Evolutionary conservation across 768 basidiomycete species (phyloP).

Genomic region (Amanita pallidorosea): DNA sequence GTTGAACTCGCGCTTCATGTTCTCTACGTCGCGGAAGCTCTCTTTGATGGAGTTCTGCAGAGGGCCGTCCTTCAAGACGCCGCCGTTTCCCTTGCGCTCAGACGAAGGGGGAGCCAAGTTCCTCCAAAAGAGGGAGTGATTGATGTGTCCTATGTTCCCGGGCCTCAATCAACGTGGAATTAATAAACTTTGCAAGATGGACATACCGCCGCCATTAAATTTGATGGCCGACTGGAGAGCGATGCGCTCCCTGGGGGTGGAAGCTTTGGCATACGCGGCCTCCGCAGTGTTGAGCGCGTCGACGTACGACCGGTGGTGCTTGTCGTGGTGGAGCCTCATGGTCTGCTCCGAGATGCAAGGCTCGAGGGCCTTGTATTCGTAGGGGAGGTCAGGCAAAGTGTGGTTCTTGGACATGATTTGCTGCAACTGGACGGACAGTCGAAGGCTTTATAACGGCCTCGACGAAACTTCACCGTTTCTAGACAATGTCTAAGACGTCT

Average conservation of each 20-base stretch:
- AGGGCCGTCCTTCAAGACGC: constrained; percentile 48
- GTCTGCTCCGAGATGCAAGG: constrained; percentile 85
- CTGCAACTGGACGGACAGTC: not conserved
- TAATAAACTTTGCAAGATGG: not conserved
- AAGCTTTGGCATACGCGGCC: constrained; percentile 53
- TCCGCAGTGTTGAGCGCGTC: constrained; percentile 92
- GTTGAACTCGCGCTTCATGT: constrained; percentile 75
- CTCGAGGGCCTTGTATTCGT: constrained; percentile 82
- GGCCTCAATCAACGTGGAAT: not conserved
- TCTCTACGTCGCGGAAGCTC: constrained; percentile 61
- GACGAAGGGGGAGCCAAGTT: constrained; percentile 65
- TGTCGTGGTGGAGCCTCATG: constrained; percentile 90
- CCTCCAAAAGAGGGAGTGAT: constrained; percentile 95
- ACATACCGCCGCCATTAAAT: constrained; percentile 91
- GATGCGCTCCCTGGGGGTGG: constrained; percentile 70
- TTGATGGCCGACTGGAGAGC: constrained; percentile 84
- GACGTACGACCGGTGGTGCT: constrained; percentile 94
- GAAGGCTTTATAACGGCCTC: not conserved
- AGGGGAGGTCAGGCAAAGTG: constrained; percentile 65
- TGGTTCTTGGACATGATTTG: constrained; percentile 18
- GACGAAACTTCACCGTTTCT: too few relatives aligned
- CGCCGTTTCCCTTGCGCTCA: constrained; percentile 50
- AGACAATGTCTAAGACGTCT: too few relatives aligned
- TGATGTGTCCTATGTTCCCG: constrained; percentile 60
- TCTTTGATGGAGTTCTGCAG: constrained; percentile 55